Base-by-base conservation (phyloP, 2,329 filamentous ascomycete genomes). In the Fusarium tricinctum region DNA sequence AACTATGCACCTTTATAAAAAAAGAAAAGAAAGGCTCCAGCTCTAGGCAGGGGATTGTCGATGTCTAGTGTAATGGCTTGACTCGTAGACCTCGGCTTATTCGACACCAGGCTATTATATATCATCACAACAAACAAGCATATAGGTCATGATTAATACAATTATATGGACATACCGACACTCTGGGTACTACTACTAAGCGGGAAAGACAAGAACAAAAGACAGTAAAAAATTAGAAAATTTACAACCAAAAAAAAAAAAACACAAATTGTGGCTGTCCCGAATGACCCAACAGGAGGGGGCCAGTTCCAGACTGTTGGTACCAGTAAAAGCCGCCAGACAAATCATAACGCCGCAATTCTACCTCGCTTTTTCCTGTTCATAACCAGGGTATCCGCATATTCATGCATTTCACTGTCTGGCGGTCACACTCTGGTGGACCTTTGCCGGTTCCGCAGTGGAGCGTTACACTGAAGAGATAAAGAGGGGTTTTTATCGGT, bases 251-350 rank as follows among this genome's bases (percentile, higher is more conserved):
- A n/a, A 47, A 28, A 32, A n/a, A n/a, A n/a, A n/a, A 22, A 48
- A n/a, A 22, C 7, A 47, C 23, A 26, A 22, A 48, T 44, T 63
- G 59, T 63, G 59, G 59, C 43, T 47, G 30, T 42, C 59, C 57
- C 58, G 39, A 51, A 63, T 57, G 50, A 45, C 33, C 28, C 30
- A 26, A 23, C 28, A n/a, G 33, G 19, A 23, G 45, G 39, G 49
- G 42, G n/a, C 46, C 46, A 62, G 59, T 63, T 40, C 61, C 61
- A 64, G 42, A 8, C 45, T 47, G 59, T 59, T 64, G 61, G 61
- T 58, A 64, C 50, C 33, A 35, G 33, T 17, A 35, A 35, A 45
- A 39, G n/a, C 19, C 32, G 19, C 55, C 32, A 45, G 32, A 26
- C 48, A 58, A 58, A 58, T 45, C 55, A 55, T 45, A 53, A 55